Evolutionary conservation across 768 basidiomycete genomes (phyloP), one percentile per base, ranked within the genome.

Genomic region (Suillus subluteus): DNA sequence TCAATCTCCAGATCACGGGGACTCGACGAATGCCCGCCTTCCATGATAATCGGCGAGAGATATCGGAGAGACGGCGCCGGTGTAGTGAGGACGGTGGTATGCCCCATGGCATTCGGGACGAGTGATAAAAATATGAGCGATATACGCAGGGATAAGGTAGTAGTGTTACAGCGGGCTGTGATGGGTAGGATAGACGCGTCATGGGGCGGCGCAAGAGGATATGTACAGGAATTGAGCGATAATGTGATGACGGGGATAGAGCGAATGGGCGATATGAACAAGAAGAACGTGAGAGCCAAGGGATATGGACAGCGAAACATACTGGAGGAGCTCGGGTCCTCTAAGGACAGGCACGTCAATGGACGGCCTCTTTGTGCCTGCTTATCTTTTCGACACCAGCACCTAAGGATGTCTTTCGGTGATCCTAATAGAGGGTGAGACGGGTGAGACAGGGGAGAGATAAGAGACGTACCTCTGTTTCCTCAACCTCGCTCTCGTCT

Each of bases 381-480:
- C 79, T 80, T 62, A 79, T 69, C 67, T 79, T 79, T 67, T 79
- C 79, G 23, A 79, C 74, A 9, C 79, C 79, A 11, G 78, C 78
- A 26, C 78, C 76, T 0, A 78, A 69, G 3, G 73, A 70, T 16
- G 79, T 79, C 67, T 73, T 80, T 52, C 79, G 72, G 23, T 37
- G 21, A 41, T 74, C 74, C 76, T 79, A 64, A 46, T 32, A 54
- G n/a, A n/a, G 18, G 12, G 41, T 61, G 41, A 61, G 41, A 8
- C 13, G 23, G 46, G 41, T 32, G 7, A 13, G 7, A 44, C 3
- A 35, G 30, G 21, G 3, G 15, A 35, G 37, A 21, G 62, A 2
- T 30, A 5, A 8, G 1, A 6, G 30, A 62, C 72, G 26, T 18
- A 77, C 75, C 74, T 71, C 68, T 44, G 41, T 32, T 12, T 21